Conservation (phyloP, 2,329 filamentous ascomycete species). For the Fonsecaea erecta region DNA sequence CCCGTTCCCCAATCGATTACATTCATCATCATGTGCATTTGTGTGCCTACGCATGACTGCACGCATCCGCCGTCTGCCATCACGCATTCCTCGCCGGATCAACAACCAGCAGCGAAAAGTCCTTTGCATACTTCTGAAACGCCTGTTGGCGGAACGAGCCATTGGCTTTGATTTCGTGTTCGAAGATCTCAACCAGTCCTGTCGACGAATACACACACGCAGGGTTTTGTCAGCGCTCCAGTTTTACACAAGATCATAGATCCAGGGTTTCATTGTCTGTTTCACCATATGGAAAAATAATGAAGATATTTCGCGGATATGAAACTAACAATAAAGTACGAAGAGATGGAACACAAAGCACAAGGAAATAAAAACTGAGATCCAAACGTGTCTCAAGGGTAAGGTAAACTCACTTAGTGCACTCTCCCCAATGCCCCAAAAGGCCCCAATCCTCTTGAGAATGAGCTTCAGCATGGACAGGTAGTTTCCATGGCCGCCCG, state of each 20-base stretch:
- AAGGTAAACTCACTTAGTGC: conserved; percentile 3
- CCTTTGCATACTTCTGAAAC: conserved; percentile 1
- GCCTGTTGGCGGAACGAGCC: conserved; percentile 8
- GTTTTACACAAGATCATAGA: neutral
- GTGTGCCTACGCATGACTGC: no score
- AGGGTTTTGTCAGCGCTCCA: neutral
- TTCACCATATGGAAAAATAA: neutral
- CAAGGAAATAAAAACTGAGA: neutral
- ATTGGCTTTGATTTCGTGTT: conserved; percentile 7
- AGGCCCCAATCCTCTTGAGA: conserved; percentile 3
- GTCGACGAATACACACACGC: neutral
- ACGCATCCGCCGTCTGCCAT: neutral
- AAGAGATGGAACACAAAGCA: neutral
- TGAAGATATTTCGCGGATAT: neutral
- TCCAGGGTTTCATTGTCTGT: no score
- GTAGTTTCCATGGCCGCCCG: neutral
- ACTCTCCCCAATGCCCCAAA: conserved; percentile 4
- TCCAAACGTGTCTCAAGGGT: neutral
- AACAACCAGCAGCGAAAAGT: conserved; percentile 4
- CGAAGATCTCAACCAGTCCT: conserved; percentile 9
- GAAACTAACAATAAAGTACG: neutral
- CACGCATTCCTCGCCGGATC: conserved; percentile 8
- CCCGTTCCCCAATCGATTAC: no score
- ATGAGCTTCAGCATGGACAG: conserved; percentile 9
- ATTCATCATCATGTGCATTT: no score